Evolutionary conservation across 208 protist species (phyloP), one percentile per base, ranked within the genome.

Genomic region (Leishmania gerbilli): DNA sequence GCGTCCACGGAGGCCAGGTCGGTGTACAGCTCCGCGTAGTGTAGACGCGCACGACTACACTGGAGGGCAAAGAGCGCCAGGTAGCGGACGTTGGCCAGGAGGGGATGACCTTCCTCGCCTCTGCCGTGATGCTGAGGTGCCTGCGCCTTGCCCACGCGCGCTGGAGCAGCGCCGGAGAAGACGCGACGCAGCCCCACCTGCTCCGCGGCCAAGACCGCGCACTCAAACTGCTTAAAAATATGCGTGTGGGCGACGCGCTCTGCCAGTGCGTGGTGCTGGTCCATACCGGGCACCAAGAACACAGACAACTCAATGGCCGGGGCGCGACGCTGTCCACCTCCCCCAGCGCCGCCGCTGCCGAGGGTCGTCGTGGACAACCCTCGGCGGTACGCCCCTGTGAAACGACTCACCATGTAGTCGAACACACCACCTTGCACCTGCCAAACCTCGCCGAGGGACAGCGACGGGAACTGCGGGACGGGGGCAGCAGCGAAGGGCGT

Each of bases 181-280:
- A 89, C 88, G 21, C 67, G 79, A 27, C 84, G 56, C 76, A 93
- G 47, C 27, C 92, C 90, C 31, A 89, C 1, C 71, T 80, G 79
- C 79, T 95, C 92, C 8, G 90, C 76, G 6, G 80, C 88, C 72
- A 90, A 40, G n/a, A 91, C 71, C 15, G 84, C 69, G 31, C 85
- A 56, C 79, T 89, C 76, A 69, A 93, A 94, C 82, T 96, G 88
- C 74, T 72, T 82, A 58, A 88, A 90, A 55, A 92, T 80, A 65
- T 90, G 88, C n/a, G 90, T 96, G 3, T 71, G 72, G 7, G 78
- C 79, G 42, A 96, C 88, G 17, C 68, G 71, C 45, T 86, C 81
- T 0, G 89, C 86, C 42, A 96, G 80, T 5, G 42, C 49, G 47
- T 82, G 56, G 80, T 90, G 86, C 77, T 87, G 84, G n/a, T 90